Evolutionary conservation across 2,329 filamentous ascomycete species (phyloP).

Genomic region (Metarhizium robertsii): DNA sequence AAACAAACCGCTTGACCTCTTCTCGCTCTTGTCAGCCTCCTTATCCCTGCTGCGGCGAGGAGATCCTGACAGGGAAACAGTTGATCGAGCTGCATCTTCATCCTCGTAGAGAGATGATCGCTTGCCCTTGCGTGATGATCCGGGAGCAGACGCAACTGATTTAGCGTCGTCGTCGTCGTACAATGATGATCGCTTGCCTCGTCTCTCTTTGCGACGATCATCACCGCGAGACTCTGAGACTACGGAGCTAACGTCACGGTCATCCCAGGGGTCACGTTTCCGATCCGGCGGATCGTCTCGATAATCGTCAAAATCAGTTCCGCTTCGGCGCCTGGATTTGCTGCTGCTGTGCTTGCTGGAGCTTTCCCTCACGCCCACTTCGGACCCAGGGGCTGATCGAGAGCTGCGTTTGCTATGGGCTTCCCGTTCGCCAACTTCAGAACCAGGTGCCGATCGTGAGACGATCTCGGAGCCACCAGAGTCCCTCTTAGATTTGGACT

Average conservation of each 20-base stretch:
- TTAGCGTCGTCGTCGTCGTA: constrained; percentile 37
- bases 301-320: constrained; percentile 20
- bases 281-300: constrained; percentile 30
- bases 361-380: constrained; percentile 22
- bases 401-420: constrained; percentile 26
- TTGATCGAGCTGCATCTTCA: constrained; percentile 29
- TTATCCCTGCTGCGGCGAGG: constrained; percentile 28
- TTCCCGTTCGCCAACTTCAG: constrained; percentile 25
- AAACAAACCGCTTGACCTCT: constrained; percentile 33
- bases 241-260: constrained; percentile 39
- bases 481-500: constrained; percentile 21
- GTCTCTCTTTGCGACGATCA: constrained; percentile 23
- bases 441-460: constrained; percentile 22
- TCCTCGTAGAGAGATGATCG: constrained; percentile 29
- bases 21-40: constrained; percentile 22
- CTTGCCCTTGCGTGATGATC: constrained; percentile 12
- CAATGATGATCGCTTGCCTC: constrained; percentile 11
- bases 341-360: constrained; percentile 30
- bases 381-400: constrained; percentile 24
- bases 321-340: constrained; percentile 29
- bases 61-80: constrained; percentile 24
- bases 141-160: constrained; percentile 25
- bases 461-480: constrained; percentile 20
- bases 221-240: constrained; percentile 34
- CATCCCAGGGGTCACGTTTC: constrained; percentile 29